phyloP scores from a whole-genome alignment of 371 early-diverging fungal species.

The Amoeboaphelidium occidentale region DNA sequence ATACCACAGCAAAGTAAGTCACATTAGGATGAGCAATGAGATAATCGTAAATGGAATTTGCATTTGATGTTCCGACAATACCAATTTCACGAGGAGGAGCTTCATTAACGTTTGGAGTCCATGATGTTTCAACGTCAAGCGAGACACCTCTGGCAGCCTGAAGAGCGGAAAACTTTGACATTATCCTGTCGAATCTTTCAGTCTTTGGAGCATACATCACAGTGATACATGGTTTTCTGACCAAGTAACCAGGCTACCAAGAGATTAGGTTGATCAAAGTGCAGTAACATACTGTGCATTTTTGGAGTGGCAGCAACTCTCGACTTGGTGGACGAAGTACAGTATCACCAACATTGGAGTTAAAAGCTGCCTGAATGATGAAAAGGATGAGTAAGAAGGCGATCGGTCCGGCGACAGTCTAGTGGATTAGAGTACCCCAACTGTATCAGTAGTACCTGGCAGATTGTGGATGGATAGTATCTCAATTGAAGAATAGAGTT shows the following conservation, averaged over 20 bases:
- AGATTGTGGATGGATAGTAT: too few relatives aligned
- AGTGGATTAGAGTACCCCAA: too few relatives aligned
- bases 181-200: not conserved
- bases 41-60: not conserved
- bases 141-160: not conserved
- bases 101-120: not conserved
- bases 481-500: too few relatives aligned
- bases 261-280: too few relatives aligned
- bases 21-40: not conserved
- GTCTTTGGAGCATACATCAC: not conserved
- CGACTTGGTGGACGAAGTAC: too few relatives aligned
- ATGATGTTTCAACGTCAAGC: not conserved
- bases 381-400: too few relatives aligned
- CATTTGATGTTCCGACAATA: not conserved
- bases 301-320: too few relatives aligned
- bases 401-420: too few relatives aligned
- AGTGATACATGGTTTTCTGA: not conserved
- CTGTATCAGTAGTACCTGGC: too few relatives aligned
- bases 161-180: not conserved
- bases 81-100: not conserved
- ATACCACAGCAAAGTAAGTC: not conserved
- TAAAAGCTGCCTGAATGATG: too few relatives aligned
- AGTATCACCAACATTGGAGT: too few relatives aligned
- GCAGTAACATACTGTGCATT: too few relatives aligned
- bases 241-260: not conserved